Evolutionary conservation across 352 stramenopile species (phyloP), one percentile per base, ranked within the genome.

Genomic region (Pythium periplocum): DNA sequence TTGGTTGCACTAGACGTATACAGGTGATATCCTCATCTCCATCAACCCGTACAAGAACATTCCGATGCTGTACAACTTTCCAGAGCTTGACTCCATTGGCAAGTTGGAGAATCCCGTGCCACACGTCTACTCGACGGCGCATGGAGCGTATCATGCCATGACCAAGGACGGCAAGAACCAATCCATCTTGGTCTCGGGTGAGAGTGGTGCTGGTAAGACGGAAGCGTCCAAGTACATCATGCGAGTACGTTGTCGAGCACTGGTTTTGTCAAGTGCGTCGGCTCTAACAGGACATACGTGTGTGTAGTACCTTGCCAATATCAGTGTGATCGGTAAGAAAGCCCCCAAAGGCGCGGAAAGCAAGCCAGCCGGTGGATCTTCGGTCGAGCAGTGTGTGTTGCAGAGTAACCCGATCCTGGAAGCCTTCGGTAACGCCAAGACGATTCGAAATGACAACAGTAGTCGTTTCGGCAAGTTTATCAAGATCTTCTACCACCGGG

Each of bases 1-100:
- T 9, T 53, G 54, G 32, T 10, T 45, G 42, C 39, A 44, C 30
- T 59, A 93, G 73, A 98, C 94, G 37, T 97, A 95, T 60, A 97
- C 90, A 38, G 90, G 90, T 32, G 93, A 98, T 54, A 96, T 98
- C 17, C 69, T 98, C 40, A 98, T 98, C 71, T 97, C 89, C 38
- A 95, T 98, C 56, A 98, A 98, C 68, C 94, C 94, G 51, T 98
- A 98, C 86, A 97, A 98, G 79, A 91, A 92, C 66, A 93, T 97
- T 50, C 80, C 85, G 48, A 87, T 94, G 73, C 72, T 96, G 26
- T 96, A 96, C 71, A 94, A 94, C 66, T 90, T 96, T 45, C 83
- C 83, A 4, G 86, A 95, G 50, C 66, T 95, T n/a, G 83, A 90
- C 53, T 90, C 79, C 11, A 87, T 93, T 53, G 81, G 76, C 31